Evolutionary conservation across 176 grass and related monocot genomes (phyloP).

Genomic region (Luzula sylvatica): DNA sequence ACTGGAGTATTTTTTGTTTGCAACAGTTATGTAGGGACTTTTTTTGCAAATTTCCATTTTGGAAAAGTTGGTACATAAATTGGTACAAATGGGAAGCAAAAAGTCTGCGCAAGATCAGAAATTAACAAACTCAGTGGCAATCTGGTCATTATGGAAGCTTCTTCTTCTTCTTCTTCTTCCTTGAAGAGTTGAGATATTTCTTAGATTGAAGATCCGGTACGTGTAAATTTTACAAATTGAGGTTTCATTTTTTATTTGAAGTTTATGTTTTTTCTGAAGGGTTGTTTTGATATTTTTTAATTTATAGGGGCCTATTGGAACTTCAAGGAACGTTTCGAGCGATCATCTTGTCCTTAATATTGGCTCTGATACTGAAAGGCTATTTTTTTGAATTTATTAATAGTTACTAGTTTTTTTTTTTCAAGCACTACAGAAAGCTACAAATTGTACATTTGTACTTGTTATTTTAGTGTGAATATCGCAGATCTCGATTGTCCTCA

Average conservation of each 20-base stretch:
- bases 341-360: constrained; percentile 95
- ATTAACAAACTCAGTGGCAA: constrained; percentile 34
- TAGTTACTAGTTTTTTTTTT: no score
- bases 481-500: no score
- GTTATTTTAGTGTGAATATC: no score
- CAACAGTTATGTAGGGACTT: no score
- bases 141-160: constrained; percentile 67
- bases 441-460: no score
- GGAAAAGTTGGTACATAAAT: constrained; percentile 59
- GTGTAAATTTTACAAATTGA: constrained; percentile 20
- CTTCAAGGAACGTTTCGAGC: constrained; percentile 69
- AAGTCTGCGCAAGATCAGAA: constrained; percentile 52
- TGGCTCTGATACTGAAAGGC: constrained; percentile 53
- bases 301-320: constrained; percentile 52
- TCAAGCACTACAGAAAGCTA: no score
- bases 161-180: constrained; percentile 61
- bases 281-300: constrained; percentile 6
- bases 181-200: constrained; percentile 53
- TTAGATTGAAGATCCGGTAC: constrained; percentile 85
- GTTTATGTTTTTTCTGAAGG: neutral
- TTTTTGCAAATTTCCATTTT: no score
- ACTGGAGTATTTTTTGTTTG: no score
- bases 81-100: constrained; percentile 61
- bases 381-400: no score
- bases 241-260: neutral